Base-by-base conservation (phyloP, 331 rosid species). In the Phaseolus coccineus region DNA sequence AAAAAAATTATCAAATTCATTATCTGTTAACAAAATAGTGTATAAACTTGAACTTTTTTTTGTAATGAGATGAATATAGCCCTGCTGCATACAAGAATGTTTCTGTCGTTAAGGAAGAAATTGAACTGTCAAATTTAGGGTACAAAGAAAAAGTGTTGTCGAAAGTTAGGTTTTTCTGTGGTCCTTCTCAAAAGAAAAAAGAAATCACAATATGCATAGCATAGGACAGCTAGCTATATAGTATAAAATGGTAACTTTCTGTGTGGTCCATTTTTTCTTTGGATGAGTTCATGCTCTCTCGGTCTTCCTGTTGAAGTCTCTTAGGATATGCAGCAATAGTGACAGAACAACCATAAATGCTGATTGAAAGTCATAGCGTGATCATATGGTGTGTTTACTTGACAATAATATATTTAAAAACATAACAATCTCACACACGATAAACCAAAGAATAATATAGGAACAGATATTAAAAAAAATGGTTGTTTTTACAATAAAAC, bases 231-330 rank as follows among this genome's bases (percentile, higher is more conserved):
- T 27, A 67, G 58, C 58, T 27, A 40, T 15, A 9, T 42, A 9
- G 47, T 9, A 42, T 53, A 58, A 30, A 74, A 59, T 42, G 55
- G 30, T 39, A 27, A 42, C 52, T 67, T 68, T 42, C 6, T 68
- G 11, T 42, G 69, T 42, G 82, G 76, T 42, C 82, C 82, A 53
- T 37, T 25, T 8, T 77, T 8, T 77, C 22, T 19, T 19, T 37
- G 40, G n/a, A 16, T 22, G 7, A 27, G 31, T 51, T 44, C 22
- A 25, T 31, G 19, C 19, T 42, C 47, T 42, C 47, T 2, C 22
- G 51, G 42, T 30, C 11, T 59, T 74, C 13, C n/a, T 22, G 3
- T 19, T 52, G 51, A 16, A 16, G 6, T n/a, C 5, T 30, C n/a
- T 19, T 55, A 5, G 3, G n/a, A 58, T 19, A 19, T 57, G 57